Conservation (phyloP, 2,329 filamentous ascomycete species). For the Rhynchosporium graminicola region DNA sequence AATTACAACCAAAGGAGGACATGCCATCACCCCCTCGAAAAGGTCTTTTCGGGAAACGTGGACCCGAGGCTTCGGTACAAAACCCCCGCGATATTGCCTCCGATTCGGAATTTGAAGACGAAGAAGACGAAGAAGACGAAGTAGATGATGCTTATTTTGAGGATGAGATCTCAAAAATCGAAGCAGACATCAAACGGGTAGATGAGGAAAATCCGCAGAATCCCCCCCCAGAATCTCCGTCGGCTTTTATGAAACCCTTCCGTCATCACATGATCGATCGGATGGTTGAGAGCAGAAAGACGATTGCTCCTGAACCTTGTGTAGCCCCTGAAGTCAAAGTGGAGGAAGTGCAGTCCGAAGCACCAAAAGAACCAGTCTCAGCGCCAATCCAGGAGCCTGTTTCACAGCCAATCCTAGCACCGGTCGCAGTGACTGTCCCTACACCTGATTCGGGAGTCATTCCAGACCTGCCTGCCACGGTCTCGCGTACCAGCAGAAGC, state of each 20-base stretch:
- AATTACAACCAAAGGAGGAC: background rate
- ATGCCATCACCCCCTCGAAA: constrained; percentile 18
- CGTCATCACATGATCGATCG: constrained; percentile 26
- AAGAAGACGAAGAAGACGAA: constrained; percentile 40
- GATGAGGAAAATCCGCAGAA: constrained; percentile 30
- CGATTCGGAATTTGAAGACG: constrained; percentile 39
- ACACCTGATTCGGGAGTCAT: background rate
- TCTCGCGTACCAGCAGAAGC: background rate
- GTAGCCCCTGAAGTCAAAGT: constrained; percentile 21
- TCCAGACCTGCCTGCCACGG: background rate
- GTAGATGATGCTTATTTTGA: constrained; percentile 40
- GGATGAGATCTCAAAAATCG: constrained; percentile 36
- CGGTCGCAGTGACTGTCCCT: background rate
- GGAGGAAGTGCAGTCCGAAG: constrained; percentile 15
- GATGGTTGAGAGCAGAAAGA: constrained; percentile 14
- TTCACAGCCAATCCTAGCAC: background rate
- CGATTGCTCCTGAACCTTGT: constrained; percentile 21
- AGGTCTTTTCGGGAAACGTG: constrained; percentile 29
- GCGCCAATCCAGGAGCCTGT: constrained; percentile 1
- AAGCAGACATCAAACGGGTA: constrained; percentile 29
- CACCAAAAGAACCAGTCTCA: background rate
- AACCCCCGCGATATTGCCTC: constrained; percentile 31
- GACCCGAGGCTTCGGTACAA: constrained; percentile 20
- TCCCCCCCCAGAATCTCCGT: constrained; percentile 18
- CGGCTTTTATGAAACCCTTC: constrained; percentile 29